Percentiles rank a stretch among this genome's conserved stretches.
These are phyloP conservation scores for Zelopaecilomyces penicillatus DNA, from an alignment of 2,329 filamentous ascomycete species.

Conservation along the genomic window DNA sequence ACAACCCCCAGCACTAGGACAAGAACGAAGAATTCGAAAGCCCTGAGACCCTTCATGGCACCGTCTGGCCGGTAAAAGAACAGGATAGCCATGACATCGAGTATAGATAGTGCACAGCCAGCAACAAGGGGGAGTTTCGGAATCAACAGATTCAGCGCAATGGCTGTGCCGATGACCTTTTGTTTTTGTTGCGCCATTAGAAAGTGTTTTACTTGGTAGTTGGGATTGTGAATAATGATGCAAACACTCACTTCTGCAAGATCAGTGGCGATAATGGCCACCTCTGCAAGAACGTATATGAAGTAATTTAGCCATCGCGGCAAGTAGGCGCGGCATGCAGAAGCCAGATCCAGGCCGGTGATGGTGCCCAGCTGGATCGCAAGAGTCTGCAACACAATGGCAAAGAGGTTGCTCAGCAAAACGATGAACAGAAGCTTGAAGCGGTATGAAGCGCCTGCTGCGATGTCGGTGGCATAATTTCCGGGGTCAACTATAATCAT, in stretches of 20 bases:
- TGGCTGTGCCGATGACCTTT: slow-evolving; percentile 60
- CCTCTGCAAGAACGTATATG: slow-evolving; percentile 56
- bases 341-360: slow-evolving; percentile 57
- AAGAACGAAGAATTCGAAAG: slow-evolving; percentile 59
- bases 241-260: slow-evolving; percentile 44
- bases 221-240: not conserved
- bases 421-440: slow-evolving; percentile 62
- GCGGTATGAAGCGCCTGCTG: slow-evolving; percentile 56
- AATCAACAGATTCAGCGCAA: slow-evolving; percentile 58
- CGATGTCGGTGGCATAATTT: slow-evolving; percentile 64
- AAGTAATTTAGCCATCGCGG: slow-evolving; percentile 56
- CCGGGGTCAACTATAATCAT: slow-evolving; percentile 43
- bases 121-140: slow-evolving; percentile 57
- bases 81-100: slow-evolving; percentile 60
- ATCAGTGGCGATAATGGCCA: slow-evolving; percentile 63
- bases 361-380: slow-evolving; percentile 63
- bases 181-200: too few relatives aligned
- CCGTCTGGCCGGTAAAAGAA: slow-evolving; percentile 56
- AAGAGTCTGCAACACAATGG: slow-evolving; percentile 61
- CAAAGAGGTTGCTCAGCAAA: slow-evolving; percentile 60
- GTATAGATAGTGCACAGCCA: slow-evolving; percentile 59
- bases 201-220: too few relatives aligned
- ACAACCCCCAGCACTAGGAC: slow-evolving; percentile 59
- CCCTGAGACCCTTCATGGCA: slow-evolving; percentile 48
- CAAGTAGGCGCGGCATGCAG: slow-evolving; percentile 56